phyloP scores from a whole-genome alignment of 495 filamentous ascomycete genomes.

The Aspergillus mulundensis region DNA sequence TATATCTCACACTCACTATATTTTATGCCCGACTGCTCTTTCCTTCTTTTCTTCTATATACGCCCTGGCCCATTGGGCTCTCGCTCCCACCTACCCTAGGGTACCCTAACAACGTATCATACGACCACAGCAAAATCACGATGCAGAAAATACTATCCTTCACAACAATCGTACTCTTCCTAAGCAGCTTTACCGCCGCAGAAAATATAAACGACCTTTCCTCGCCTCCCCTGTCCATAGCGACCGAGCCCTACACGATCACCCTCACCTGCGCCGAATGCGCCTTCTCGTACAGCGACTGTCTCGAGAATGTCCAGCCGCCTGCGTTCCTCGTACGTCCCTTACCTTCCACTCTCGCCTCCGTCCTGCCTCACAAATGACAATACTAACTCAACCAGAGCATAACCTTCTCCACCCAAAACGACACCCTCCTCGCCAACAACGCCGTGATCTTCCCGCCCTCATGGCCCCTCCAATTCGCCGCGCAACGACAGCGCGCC shows the following conservation, averaged over 20 bases:
- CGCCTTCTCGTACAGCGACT: constrained; percentile 2
- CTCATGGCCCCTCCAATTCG: constrained; percentile 28
- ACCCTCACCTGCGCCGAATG: background rate
- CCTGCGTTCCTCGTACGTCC: background rate
- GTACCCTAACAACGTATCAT: no score
- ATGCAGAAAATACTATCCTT: background rate
- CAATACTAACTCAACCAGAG: constrained; percentile 19
- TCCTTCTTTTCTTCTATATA: background rate
- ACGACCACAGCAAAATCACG: background rate
- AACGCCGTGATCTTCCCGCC: constrained; percentile 41
- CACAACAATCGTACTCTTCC: background rate
- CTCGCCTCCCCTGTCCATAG: background rate
- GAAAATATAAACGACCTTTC: background rate
- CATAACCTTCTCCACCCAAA: constrained; percentile 35
- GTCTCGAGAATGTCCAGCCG: background rate
- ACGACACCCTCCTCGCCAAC: constrained; percentile 43
- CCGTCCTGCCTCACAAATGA: no score
- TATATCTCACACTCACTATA: background rate
- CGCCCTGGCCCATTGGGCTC: no score
- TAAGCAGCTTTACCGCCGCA: background rate
- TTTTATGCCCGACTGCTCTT: background rate
- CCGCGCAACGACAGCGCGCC: constrained; percentile 22
- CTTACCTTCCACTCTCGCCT: no score
- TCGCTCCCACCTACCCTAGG: no score
- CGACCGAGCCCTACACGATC: background rate